phyloP scores from a whole-genome alignment of 2,329 filamentous ascomycete species.

The Thielaviopsis punctulata region DNA sequence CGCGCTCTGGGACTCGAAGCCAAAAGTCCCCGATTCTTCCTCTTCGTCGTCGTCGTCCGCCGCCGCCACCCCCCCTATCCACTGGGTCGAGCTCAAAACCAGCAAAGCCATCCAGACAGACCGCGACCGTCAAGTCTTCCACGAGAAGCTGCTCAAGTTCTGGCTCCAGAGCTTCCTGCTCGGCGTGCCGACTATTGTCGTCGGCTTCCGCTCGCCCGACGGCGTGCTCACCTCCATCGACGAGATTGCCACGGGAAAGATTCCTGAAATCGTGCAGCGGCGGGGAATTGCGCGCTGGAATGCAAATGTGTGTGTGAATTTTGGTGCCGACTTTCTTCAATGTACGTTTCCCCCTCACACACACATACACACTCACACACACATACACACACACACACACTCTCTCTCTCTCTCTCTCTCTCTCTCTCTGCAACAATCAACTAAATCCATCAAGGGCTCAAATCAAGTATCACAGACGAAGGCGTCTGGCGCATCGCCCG shows the following conservation, averaged over 20 bases:
- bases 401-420: not conserved
- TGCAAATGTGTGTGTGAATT: conserved; percentile 86
- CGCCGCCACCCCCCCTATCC: conserved; percentile 55
- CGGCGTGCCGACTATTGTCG: conserved; percentile 78
- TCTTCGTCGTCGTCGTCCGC: no score
- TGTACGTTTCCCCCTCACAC: conserved; percentile 34
- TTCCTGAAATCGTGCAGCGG: conserved; percentile 59
- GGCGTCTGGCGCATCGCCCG: conserved; percentile 72
- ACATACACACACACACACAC: no score
- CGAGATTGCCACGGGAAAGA: conserved; percentile 61
- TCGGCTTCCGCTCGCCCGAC: conserved; percentile 59
- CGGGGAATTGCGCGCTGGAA: conserved; percentile 60
- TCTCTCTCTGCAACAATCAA: no score
- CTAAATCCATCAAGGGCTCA: conserved; percentile 33
- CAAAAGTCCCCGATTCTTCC: conserved; percentile 40
- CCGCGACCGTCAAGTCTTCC: conserved; percentile 57
- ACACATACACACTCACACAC: no score
- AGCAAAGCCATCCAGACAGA: conserved; percentile 52
- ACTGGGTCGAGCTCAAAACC: conserved; percentile 94
- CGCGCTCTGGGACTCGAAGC: conserved; percentile 76
- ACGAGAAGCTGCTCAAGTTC: conserved; percentile 83
- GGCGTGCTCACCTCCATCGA: conserved; percentile 58
- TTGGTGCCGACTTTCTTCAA: conserved; percentile 58
- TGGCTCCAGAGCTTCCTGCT: conserved; percentile 95
- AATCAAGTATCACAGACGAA: conserved; percentile 44